These are phyloP conservation scores for Gyromitra esculenta DNA, from an alignment of 2,329 filamentous ascomycete species.

Conservation along the genomic window DNA sequence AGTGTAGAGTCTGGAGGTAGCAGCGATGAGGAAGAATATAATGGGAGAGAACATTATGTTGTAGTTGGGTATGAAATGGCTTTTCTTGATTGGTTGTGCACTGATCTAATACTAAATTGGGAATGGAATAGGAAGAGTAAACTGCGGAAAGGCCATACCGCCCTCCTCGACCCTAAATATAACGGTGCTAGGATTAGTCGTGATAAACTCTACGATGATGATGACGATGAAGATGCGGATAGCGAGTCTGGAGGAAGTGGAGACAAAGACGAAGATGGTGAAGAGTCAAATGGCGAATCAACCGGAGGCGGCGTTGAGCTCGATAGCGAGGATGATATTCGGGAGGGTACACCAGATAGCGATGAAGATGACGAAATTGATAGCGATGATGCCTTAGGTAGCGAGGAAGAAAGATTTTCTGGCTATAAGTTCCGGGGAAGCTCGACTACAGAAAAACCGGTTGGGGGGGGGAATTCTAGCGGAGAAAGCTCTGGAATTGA, in stretches of 20 bases:
- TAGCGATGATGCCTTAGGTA: conserved; percentile 56
- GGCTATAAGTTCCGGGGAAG: conserved; percentile 52
- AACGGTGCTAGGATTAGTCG: conserved; percentile 50
- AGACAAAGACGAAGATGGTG: conserved; percentile 63
- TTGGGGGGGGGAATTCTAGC: conserved; percentile 66
- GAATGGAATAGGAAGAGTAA: conserved; percentile 51
- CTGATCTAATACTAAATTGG: conserved; percentile 36
- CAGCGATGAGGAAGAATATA: conserved; percentile 61
- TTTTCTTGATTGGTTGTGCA: conserved; percentile 42
- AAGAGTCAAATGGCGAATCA: conserved; percentile 69
- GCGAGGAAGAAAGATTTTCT: conserved; percentile 55
- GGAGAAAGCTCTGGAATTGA: conserved; percentile 69
- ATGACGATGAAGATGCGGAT: conserved; percentile 78
- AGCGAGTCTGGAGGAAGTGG: conserved; percentile 70
- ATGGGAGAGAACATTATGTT: conserved; percentile 86
- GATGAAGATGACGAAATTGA: conserved; percentile 58
- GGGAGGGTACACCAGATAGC: conserved; percentile 54
- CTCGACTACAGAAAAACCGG: conserved; percentile 35
- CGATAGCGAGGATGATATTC: conserved; percentile 65
- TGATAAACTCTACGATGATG: conserved; percentile 48
- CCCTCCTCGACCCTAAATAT: conserved; percentile 60
- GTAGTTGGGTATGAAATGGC: conserved; percentile 70
- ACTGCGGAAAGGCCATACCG: conserved; percentile 44
- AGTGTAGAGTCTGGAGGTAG: conserved; percentile 63
- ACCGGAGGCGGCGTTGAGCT: conserved; percentile 68